Evolutionary conservation across 2,329 filamentous ascomycete genomes (phyloP).

Genomic region (Acarospora socialis): DNA sequence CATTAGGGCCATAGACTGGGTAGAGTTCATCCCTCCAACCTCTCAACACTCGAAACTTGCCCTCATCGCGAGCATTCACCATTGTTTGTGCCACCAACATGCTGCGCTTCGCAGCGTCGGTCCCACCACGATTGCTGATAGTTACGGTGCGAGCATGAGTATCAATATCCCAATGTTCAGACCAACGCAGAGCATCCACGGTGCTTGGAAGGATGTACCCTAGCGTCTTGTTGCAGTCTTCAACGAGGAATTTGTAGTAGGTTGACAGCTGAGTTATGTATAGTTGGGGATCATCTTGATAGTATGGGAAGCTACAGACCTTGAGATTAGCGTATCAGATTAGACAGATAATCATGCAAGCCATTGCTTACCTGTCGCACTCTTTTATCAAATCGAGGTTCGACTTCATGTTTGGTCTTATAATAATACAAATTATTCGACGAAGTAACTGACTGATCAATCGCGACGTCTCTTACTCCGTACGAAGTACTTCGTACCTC

Average conservation of each 20-base stretch:
- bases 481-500: too few relatives aligned
- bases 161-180: conserved; percentile 49
- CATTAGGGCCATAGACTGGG: conserved; percentile 55
- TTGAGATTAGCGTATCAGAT: conserved; percentile 7
- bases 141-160: conserved; percentile 46
- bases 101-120: conserved; percentile 50
- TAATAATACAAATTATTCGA: too few relatives aligned
- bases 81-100: conserved; percentile 42
- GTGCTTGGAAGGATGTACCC: conserved; percentile 38
- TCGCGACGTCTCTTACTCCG: too few relatives aligned
- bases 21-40: conserved; percentile 75
- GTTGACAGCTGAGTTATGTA: conserved; percentile 40
- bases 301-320: conserved; percentile 81
- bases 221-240: conserved; percentile 47
- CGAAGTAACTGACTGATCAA: too few relatives aligned
- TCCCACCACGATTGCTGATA: conserved; percentile 39
- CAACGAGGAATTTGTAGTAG: conserved; percentile 52
- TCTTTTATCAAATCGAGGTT: conserved; percentile 41
- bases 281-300: conserved; percentile 41
- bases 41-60: conserved; percentile 56
- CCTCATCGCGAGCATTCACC: conserved; percentile 52
- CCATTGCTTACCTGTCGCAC: conserved; percentile 38
- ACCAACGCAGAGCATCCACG: conserved; percentile 28
- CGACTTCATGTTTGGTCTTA: too few relatives aligned
- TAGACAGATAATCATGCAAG: conserved; percentile 1